Percentiles rank a stretch among this genome's conserved stretches.
These are phyloP conservation scores for Clitopilus hobsonii DNA, from an alignment of 768 basidiomycete genomes.

Conservation along the genomic window DNA sequence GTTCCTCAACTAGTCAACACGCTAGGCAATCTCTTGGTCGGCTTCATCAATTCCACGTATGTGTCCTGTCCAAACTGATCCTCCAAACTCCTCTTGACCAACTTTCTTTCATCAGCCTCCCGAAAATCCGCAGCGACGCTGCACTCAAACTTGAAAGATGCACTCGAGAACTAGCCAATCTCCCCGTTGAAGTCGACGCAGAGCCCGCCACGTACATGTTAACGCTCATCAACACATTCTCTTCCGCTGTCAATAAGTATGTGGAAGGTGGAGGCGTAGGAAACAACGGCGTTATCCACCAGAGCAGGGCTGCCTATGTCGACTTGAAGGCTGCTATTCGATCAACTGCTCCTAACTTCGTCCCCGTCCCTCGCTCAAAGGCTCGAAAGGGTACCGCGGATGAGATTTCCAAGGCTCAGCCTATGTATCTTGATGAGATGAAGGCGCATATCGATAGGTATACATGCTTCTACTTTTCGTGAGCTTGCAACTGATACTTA, in stretches of 20 bases:
- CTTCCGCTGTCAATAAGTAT: constrained; percentile 19
- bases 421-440: constrained; percentile 26
- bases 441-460: constrained; percentile 26
- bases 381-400: constrained; percentile 10
- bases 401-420: constrained; percentile 9
- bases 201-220: constrained; percentile 34
- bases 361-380: constrained; percentile 16
- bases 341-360: constrained; percentile 30
- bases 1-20: constrained; percentile 26
- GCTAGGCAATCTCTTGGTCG: constrained; percentile 29
- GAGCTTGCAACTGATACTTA: not conserved
- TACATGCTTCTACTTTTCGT: constrained; percentile 3
- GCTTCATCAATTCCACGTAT: constrained; percentile 27
- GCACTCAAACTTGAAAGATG: constrained; percentile 19
- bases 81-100: not conserved
- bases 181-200: constrained; percentile 23
- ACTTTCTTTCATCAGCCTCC: constrained; percentile 16
- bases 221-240: constrained; percentile 27
- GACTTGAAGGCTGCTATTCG: constrained; percentile 26
- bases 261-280: constrained; percentile 21
- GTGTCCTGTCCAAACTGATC: constrained; percentile 1
- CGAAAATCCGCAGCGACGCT: constrained; percentile 23
- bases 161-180: constrained; percentile 14
- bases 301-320: constrained; percentile 20
- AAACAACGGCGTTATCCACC: constrained; percentile 22